Evolutionary conservation across 345 rosid genomes (phyloP).

Genomic region (Anacardium occidentale): DNA sequence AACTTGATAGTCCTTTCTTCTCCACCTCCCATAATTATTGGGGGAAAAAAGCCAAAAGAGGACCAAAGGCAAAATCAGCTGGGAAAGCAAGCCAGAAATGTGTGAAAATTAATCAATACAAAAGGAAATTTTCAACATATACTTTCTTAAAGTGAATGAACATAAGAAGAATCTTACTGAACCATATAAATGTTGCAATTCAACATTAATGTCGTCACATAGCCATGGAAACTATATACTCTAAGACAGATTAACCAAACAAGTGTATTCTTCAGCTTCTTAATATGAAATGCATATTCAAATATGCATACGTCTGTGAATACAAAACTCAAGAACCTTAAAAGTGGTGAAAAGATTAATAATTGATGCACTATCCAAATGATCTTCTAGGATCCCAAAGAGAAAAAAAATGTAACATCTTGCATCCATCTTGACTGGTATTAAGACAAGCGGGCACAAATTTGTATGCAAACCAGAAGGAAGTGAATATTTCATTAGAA

Average conservation of each 20-base stretch:
- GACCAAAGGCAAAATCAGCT: constrained; percentile 1
- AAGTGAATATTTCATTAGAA: neutral
- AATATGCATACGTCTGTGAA: too few species aligned
- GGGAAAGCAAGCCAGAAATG: constrained; percentile 2
- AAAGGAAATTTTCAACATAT: neutral
- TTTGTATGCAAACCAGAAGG: neutral
- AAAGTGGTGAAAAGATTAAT: neutral
- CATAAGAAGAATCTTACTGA: neutral
- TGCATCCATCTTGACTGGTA: neutral
- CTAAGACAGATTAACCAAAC: neutral
- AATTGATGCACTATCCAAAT: neutral
- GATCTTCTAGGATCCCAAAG: neutral
- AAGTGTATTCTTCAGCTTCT: neutral
- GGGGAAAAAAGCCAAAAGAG: neutral
- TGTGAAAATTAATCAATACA: neutral
- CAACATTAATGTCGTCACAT: too few species aligned
- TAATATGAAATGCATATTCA: neutral
- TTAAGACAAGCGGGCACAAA: neutral
- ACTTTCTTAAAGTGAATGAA: neutral
- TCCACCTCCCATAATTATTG: constrained; percentile 55
- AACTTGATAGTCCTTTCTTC: constrained; percentile 85
- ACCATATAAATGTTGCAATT: neutral
- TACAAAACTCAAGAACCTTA: neutral
- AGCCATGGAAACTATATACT: neutral
- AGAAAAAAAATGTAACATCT: neutral